Conservation (phyloP, 75 land plant genomes). For the Cryptomeria japonica region DNA sequence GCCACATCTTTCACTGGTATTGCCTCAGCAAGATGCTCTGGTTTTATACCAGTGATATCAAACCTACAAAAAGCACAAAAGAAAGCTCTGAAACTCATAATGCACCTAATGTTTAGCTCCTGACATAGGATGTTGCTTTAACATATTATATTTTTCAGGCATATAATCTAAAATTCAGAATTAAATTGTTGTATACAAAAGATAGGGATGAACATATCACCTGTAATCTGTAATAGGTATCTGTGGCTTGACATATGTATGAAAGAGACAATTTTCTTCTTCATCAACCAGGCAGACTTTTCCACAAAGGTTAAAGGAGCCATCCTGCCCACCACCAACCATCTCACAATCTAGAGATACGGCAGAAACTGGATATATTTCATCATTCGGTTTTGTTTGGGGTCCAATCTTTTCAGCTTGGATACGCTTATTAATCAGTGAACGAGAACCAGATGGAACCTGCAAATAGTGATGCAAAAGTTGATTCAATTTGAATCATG, state of each 20-base stretch:
- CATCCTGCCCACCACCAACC: slow-evolving; percentile 89
- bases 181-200: background rate
- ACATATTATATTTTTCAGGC: background rate
- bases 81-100: background rate
- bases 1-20: slow-evolving; percentile 29
- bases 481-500: background rate
- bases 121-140: background rate
- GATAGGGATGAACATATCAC: slow-evolving; percentile 17
- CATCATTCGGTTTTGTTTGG: background rate
- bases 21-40: slow-evolving; percentile 31
- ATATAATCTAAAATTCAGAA: background rate
- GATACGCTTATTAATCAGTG: slow-evolving; percentile 3
- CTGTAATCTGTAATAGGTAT: slow-evolving; percentile 75
- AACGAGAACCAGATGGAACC: slow-evolving; percentile 13
- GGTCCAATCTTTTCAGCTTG: background rate
- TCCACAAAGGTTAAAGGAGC: slow-evolving; percentile 71
- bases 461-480: background rate
- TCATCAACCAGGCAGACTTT: slow-evolving; percentile 80
- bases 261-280: slow-evolving; percentile 66
- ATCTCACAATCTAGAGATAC: slow-evolving; percentile 80
- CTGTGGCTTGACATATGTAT: slow-evolving; percentile 62
- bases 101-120: background rate
- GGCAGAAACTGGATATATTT: slow-evolving; percentile 9
- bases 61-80: slow-evolving; percentile 21
- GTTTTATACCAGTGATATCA: slow-evolving; percentile 33